Percentiles rank a stretch among this genome's conserved stretches.
phyloP scores from a whole-genome alignment of 306 rosid species.

The Prunus mongolica region DNA sequence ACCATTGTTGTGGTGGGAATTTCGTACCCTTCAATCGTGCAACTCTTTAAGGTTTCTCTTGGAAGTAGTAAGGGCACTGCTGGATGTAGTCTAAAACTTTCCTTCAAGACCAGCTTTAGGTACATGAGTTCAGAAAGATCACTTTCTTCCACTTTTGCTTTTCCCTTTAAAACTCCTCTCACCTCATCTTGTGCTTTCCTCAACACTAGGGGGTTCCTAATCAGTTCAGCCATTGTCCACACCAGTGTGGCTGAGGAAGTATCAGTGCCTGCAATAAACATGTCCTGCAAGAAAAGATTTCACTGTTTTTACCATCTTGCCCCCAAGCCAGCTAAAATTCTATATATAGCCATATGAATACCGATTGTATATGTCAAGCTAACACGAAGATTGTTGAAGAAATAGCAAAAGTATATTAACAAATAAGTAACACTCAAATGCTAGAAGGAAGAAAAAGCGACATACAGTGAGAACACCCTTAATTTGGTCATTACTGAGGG shows the following conservation, averaged over 20 bases:
- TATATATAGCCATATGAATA: too few relatives aligned
- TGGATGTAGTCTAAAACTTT: slow-evolving; percentile 19
- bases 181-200: slow-evolving; percentile 23
- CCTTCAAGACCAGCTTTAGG: slow-evolving; percentile 22
- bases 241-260: slow-evolving; percentile 19
- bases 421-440: neutral
- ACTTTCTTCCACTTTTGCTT: slow-evolving; percentile 12
- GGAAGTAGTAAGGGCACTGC: slow-evolving; percentile 19
- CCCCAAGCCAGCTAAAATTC: neutral
- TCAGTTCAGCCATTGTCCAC: slow-evolving; percentile 31
- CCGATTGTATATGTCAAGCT: too few relatives aligned
- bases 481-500: slow-evolving; percentile 21
- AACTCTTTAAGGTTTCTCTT: slow-evolving; percentile 9
- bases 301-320: neutral
- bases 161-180: slow-evolving; percentile 15
- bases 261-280: slow-evolving; percentile 29
- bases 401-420: neutral
- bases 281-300: slow-evolving; percentile 13
- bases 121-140: slow-evolving; percentile 15
- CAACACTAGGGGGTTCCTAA: slow-evolving; percentile 19
- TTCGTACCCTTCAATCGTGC: slow-evolving; percentile 8
- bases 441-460: neutral
- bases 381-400: too few relatives aligned
- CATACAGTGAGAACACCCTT: slow-evolving; percentile 34
- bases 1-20: slow-evolving; percentile 17